Conservation (phyloP, 2,329 filamentous ascomycete species). For the Cadophora malorum region DNA sequence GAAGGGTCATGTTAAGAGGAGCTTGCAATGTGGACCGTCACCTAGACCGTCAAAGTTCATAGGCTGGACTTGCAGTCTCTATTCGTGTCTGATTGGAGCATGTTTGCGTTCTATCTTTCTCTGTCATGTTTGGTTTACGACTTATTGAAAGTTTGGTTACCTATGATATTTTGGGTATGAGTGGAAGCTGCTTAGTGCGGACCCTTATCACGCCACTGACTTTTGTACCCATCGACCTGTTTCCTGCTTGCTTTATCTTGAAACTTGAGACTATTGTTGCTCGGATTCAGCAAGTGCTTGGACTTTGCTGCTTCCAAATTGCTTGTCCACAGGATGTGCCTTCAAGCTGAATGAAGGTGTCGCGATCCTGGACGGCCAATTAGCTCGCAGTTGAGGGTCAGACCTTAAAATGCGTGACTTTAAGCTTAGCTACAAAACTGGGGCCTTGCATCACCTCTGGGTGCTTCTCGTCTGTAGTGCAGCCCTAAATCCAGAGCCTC, state of each 20-base stretch:
- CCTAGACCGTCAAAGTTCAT: background rate
- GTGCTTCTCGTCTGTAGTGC: background rate
- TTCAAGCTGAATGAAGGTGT: background rate
- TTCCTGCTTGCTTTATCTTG: no score
- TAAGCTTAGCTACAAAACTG: slow-evolving; percentile 3
- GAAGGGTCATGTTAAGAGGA: background rate
- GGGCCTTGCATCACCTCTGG: background rate
- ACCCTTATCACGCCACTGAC: background rate
- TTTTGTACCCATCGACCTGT: background rate
- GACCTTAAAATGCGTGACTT: background rate
- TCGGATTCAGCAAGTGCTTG: background rate
- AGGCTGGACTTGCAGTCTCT: background rate
- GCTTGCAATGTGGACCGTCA: background rate
- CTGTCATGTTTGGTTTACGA: background rate
- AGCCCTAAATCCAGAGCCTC: background rate
- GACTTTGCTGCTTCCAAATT: background rate
- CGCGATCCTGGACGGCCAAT: background rate
- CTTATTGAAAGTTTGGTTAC: background rate
- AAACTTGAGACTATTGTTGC: background rate
- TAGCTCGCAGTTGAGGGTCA: background rate
- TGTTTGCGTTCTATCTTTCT: background rate
- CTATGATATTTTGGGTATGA: background rate
- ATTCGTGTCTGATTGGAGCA: background rate
- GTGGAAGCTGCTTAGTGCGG: background rate
- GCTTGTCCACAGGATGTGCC: background rate